Conservation (phyloP, 306 rosid genomes). For the Oxytropis ochrocephala region DNA sequence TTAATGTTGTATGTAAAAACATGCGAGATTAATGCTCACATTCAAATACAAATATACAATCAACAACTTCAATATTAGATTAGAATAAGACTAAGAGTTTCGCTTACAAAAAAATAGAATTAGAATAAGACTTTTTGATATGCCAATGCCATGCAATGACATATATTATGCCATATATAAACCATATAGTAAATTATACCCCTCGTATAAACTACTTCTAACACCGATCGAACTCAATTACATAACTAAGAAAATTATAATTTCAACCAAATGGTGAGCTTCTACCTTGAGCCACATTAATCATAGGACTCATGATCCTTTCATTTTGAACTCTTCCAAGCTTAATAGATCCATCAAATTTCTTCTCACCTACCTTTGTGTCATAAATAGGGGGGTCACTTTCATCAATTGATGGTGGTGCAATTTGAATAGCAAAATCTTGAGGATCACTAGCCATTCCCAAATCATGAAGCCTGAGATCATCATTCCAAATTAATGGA, state of each 20-base stretch:
- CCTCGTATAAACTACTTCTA: constrained; percentile 24
- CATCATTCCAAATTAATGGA: constrained; percentile 82
- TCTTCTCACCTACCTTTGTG: constrained; percentile 34
- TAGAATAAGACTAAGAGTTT: not conserved
- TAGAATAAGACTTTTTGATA: constrained; percentile 30
- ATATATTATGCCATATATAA: constrained; percentile 35
- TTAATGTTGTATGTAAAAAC: too few species aligned
- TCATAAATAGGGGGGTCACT: constrained; percentile 31
- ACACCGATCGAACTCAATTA: constrained; percentile 27
- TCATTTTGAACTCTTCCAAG: constrained; percentile 59
- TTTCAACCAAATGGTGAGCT: constrained; percentile 57
- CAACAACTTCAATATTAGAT: not conserved
- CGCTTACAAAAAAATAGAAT: not conserved
- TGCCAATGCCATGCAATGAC: constrained; percentile 62
- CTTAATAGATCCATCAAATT: constrained; percentile 51
- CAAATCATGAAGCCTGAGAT: constrained; percentile 41
- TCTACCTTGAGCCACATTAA: constrained; percentile 51
- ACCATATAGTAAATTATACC: not conserved
- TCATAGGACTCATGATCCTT: constrained; percentile 73
- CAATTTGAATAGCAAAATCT: constrained; percentile 44
- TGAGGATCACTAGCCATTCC: constrained; percentile 48
- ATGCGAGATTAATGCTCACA: too few species aligned
- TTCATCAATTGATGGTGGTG: constrained; percentile 41
- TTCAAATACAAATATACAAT: too few species aligned
- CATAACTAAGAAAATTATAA: not conserved